Conservation (phyloP, 805 yeast species). For the Hyphopichia homilentoma region DNA sequence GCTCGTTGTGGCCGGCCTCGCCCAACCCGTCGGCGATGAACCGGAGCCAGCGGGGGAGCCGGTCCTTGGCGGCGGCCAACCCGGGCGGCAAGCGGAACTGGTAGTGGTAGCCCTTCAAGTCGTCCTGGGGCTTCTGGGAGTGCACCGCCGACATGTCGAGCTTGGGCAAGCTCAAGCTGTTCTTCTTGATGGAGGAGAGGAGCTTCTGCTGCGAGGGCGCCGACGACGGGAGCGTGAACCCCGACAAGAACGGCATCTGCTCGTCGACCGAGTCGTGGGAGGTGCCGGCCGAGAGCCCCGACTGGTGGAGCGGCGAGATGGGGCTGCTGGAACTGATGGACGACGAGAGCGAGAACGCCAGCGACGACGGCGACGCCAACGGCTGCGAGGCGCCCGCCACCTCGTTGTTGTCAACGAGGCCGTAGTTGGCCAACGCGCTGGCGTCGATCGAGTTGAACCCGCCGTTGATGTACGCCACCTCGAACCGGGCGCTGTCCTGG, state of each 20-base stretch:
- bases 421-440: background rate
- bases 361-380: conserved; percentile 3
- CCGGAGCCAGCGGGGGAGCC: conserved; percentile 32
- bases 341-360: conserved; percentile 9
- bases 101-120: conserved; percentile 15
- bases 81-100: conserved; percentile 19
- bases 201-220: conserved; percentile 33
- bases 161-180: conserved; percentile 16
- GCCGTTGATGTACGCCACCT: conserved; percentile 21
- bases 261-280: conserved; percentile 1
- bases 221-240: conserved; percentile 41
- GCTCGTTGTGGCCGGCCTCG: conserved; percentile 11
- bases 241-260: conserved; percentile 20
- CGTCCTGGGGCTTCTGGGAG: conserved; percentile 1
- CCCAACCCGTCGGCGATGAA: conserved; percentile 16
- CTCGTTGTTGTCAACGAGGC: background rate
- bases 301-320: conserved; percentile 2
- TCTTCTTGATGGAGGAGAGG: conserved; percentile 33
- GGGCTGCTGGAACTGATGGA: conserved; percentile 5
- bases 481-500: conserved; percentile 11
- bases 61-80: conserved; percentile 8
- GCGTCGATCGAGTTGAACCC: conserved; percentile 24
- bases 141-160: conserved; percentile 13
- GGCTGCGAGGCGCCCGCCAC: background rate
- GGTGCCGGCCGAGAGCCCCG: background rate